A percentile compares a stretch with the other conserved stretches of the same genome.
Evolutionary conservation across 176 grass and related monocot species (phyloP).

Genomic region (Luzula sylvatica): DNA sequence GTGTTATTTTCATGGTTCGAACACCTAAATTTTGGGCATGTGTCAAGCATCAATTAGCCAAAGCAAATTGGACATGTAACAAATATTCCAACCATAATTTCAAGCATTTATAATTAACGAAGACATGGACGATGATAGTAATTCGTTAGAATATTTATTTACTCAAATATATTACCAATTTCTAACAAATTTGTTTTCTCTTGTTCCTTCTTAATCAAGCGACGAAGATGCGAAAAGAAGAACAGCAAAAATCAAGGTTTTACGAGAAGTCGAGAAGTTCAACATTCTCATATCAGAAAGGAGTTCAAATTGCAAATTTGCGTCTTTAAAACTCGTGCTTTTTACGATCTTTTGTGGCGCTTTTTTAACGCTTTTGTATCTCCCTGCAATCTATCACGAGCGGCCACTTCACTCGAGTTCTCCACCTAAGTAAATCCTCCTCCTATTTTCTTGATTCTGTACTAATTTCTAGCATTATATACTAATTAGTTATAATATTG

Average conservation of each 20-base stretch:
- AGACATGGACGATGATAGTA: not conserved
- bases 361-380: constrained; percentile 23
- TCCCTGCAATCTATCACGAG: constrained; percentile 9
- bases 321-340: constrained; percentile 25
- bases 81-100: not conserved
- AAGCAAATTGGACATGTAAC: not conserved
- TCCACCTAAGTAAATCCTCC: constrained; percentile 6
- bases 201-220: constrained; percentile 19
- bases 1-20: not conserved
- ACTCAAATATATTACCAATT: not conserved
- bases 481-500: not conserved
- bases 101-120: not conserved
- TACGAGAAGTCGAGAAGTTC: constrained; percentile 25
- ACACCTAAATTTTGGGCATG: not conserved
- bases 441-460: not conserved
- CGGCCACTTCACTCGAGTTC: not conserved
- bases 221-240: constrained; percentile 22
- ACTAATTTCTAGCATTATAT: not conserved
- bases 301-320: constrained; percentile 28
- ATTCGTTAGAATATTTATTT: not conserved
- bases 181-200: not conserved
- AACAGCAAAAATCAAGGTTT: constrained; percentile 21
- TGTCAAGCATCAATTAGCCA: constrained; percentile 13
- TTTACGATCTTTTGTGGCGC: constrained; percentile 20
- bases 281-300: constrained; percentile 22